Evolutionary conservation across 2,329 filamentous ascomycete genomes (phyloP), one percentile per base, ranked within the genome.

Genomic region (Cadophora sp.): DNA sequence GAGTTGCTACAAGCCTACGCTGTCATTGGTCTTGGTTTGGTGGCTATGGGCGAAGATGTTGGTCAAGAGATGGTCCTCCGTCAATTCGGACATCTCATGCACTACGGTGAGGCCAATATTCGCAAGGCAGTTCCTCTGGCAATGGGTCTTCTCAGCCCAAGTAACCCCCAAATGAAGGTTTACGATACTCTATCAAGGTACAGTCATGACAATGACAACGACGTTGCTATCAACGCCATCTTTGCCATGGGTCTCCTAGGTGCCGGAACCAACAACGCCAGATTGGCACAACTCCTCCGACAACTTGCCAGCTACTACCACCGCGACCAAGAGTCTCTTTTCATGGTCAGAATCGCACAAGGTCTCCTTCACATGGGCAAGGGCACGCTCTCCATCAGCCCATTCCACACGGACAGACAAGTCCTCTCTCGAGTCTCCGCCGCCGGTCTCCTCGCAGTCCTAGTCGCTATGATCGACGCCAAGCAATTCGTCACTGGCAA

Each of bases 111-210:
- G 79, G 87, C 94, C 77, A 98, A 99, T 78, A 99, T 99, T 75
- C 91, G 96, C 70, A 96, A 96, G 77, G 95, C 94, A 22, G 96
- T 99, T 36, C 96, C 96, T 43, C 85, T 99, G 64, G 96, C 96
- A 30, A 96, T 99, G 93, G 96, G 94, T 76, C 86, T 99, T 64
- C 91, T 99, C 77, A 97, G 93, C 81, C 93, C 96, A 14, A 97
- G 94, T 82, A 99, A 99, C 82, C 96, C 96, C 13, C 96, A 99
- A 79, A 99, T 99, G 95, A 99, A 98, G 85, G 92, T 99, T 58
- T 99, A 99, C 83, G 96, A 99, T 79, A 99, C 96, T 0, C 84
- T 99, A 13, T 99, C 96, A 61, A 87, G 96, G 77, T 99, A 99
- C 85, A 96, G 92, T 71, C 96, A 99, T 86, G 96, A 99, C 83